Evolutionary conservation across 2,329 filamentous ascomycete species (phyloP).

Genomic region (Fusarium sarcochroum): DNA sequence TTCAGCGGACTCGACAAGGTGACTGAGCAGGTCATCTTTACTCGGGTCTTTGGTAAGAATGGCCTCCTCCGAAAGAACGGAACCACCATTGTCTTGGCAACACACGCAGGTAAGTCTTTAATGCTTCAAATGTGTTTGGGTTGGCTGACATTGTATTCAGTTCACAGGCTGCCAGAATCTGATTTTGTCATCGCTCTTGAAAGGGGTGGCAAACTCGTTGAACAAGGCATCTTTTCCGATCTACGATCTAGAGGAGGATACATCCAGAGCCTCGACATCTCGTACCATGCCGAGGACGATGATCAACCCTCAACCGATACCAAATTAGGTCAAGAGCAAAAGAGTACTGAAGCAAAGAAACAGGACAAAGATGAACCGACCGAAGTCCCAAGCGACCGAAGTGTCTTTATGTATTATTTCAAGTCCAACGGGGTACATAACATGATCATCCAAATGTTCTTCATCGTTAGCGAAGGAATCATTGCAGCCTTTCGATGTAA

Average conservation of each 20-base stretch:
- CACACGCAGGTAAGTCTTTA: slow-evolving; percentile 50
- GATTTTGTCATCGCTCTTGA: slow-evolving; percentile 62
- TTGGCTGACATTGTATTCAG: slow-evolving; percentile 18
- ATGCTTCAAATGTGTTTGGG: background rate
- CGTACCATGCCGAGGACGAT: slow-evolving; percentile 37
- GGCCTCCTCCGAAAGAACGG: slow-evolving; percentile 54
- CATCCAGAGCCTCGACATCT: slow-evolving; percentile 54
- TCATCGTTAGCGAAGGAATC: slow-evolving; percentile 37
- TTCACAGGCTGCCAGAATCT: slow-evolving; percentile 55
- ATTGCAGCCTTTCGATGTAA: slow-evolving; percentile 47
- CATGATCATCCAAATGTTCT: slow-evolving; percentile 29
- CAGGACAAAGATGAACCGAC: background rate
- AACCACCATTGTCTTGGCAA: slow-evolving; percentile 52
- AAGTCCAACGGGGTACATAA: slow-evolving; percentile 41
- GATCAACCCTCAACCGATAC: background rate
- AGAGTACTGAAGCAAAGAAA: background rate
- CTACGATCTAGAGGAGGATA: slow-evolving; percentile 56
- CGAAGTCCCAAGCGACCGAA: slow-evolving; percentile 41
- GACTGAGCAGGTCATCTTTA: slow-evolving; percentile 59
- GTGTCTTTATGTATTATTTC: slow-evolving; percentile 51
- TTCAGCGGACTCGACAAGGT: slow-evolving; percentile 58
- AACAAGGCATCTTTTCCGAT: slow-evolving; percentile 58
- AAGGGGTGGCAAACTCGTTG: slow-evolving; percentile 55
- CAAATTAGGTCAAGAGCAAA: background rate
- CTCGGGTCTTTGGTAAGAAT: slow-evolving; percentile 53